Conservation (phyloP, 2,329 filamentous ascomycete genomes). For the Fusarium sacchari region DNA sequence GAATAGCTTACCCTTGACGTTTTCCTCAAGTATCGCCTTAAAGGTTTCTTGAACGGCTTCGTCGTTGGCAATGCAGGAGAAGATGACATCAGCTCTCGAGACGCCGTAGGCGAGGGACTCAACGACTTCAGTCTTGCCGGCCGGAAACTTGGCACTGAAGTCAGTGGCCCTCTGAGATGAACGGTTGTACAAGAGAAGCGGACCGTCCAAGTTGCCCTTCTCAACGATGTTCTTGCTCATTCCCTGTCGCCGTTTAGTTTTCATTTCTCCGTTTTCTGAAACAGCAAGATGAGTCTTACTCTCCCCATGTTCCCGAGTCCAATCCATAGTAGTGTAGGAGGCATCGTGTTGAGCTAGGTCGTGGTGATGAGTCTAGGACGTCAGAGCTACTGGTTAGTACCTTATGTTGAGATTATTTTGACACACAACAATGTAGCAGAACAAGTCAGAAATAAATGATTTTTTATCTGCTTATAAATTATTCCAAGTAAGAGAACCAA, state of each 20-base stretch:
- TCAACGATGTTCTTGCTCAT: conserved; percentile 86
- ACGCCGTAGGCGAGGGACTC: conserved; percentile 73
- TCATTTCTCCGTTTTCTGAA: background rate
- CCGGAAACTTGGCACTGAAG: conserved; percentile 68
- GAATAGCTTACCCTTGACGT: conserved; percentile 78
- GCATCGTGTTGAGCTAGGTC: conserved; percentile 52
- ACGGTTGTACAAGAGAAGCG: conserved; percentile 84
- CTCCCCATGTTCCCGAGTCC: conserved; percentile 90
- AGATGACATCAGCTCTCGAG: conserved; percentile 77
- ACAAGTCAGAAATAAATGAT: background rate
- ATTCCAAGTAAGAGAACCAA: background rate
- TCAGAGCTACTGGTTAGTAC: background rate
- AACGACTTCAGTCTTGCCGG: conserved; percentile 71
- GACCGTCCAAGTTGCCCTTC: conserved; percentile 76
- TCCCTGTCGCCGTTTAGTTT: conserved; percentile 61
- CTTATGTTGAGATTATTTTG: background rate
- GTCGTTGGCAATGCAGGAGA: conserved; percentile 84
- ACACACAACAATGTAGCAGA: background rate
- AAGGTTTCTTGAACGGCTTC: conserved; percentile 73
- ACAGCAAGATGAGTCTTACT: conserved; percentile 57
- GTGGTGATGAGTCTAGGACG: background rate
- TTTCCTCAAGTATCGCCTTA: conserved; percentile 60
- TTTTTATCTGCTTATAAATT: background rate
- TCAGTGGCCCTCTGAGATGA: conserved; percentile 73
- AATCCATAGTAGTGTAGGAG: conserved; percentile 76